These are phyloP conservation scores for Hibiscus trionum DNA, from an alignment of 345 rosid genomes.

Conservation along the genomic window DNA sequence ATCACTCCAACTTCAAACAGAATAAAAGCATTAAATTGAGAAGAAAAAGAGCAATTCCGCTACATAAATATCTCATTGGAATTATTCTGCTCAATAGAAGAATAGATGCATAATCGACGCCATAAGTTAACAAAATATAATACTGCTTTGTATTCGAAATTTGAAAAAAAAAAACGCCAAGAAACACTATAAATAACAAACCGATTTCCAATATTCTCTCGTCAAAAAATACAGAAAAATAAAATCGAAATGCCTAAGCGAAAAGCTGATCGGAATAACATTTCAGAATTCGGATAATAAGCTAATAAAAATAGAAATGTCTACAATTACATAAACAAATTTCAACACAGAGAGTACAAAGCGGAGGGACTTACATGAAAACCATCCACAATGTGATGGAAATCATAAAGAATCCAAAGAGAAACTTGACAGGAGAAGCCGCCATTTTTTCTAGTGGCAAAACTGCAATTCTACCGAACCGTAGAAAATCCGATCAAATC, in stretches of 20 bases:
- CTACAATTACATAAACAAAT: not conserved
- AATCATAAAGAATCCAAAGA: conserved; percentile 69
- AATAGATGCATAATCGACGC: not conserved
- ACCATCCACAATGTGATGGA: conserved; percentile 77
- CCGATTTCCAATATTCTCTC: not conserved
- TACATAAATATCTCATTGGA: not conserved
- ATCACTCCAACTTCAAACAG: not conserved
- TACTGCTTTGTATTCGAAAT: not conserved
- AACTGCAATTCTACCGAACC: conserved; percentile 12
- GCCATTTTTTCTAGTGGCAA: conserved; percentile 38
- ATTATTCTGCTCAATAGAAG: not conserved
- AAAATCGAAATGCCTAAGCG: not conserved
- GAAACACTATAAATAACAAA: not conserved
- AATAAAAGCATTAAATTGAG: not conserved
- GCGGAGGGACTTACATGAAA: conserved; percentile 59
- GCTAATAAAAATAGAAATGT: not conserved
- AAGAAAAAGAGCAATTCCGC: not conserved
- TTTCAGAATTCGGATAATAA: not conserved
- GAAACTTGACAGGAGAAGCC: conserved; percentile 88
- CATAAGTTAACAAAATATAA: not conserved
- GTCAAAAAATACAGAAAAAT: not conserved
- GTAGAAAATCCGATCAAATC: conserved; percentile 16
- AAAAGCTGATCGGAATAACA: not conserved
- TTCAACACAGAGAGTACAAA: not conserved
- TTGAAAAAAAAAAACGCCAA: too few relatives aligned